These are phyloP conservation scores for Ophiocordyceps unilateralis DNA, from an alignment of 2,329 filamentous ascomycete genomes.

Conservation along the genomic window DNA sequence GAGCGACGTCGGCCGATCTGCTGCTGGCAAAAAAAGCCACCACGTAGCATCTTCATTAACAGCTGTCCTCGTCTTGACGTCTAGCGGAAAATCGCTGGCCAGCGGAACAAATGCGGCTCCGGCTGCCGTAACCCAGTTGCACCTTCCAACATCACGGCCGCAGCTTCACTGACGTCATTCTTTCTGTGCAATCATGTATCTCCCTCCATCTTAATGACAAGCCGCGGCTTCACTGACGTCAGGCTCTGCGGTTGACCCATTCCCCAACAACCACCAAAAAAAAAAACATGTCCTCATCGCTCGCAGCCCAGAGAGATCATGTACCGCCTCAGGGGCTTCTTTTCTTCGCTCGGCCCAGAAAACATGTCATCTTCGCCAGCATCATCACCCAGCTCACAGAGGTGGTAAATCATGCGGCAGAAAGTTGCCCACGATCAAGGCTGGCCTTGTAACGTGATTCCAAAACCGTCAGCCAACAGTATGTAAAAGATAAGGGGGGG, in stretches of 20 bases:
- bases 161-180: neutral
- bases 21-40: neutral
- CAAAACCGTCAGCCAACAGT: neutral
- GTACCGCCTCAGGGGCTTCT: no score
- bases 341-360: no score
- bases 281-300: no score
- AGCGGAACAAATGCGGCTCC: neutral
- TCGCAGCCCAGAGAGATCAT: no score
- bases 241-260: no score
- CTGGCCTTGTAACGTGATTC: slow-evolving; percentile 58
- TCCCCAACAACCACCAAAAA: no score
- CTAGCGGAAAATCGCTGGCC: neutral
- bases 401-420: slow-evolving; percentile 57
- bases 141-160: neutral
- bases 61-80: neutral
- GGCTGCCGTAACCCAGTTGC: neutral
- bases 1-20: neutral
- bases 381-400: slow-evolving; percentile 1
- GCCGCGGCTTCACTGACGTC: no score
- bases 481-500: neutral
- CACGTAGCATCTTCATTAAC: no score
- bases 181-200: no score
- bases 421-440: slow-evolving; percentile 92
- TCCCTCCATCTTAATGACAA: no score
- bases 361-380: neutral